A percentile compares a stretch with the other conserved stretches of the same genome.
Evolutionary conservation across 176 grass and related monocot species (phyloP).

Genomic region (Carex scoparia): DNA sequence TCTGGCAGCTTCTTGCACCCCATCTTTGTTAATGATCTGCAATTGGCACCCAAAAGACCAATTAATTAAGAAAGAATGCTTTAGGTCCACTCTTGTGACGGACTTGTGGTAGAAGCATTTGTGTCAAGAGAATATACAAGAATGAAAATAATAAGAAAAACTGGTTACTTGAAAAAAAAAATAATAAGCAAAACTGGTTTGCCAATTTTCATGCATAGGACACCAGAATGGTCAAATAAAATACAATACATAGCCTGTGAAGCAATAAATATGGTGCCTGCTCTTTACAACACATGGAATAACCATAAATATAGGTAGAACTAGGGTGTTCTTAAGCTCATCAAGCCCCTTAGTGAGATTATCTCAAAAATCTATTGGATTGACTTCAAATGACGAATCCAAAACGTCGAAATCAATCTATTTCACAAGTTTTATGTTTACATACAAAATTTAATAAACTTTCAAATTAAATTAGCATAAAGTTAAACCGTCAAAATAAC

Average conservation of each 20-base stretch:
- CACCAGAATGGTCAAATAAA: background rate
- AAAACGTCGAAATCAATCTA: too few relatives aligned
- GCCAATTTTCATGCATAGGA: background rate
- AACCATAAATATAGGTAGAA: background rate
- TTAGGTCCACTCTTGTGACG: background rate
- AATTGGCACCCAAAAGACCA: constrained; percentile 8
- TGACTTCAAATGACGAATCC: too few relatives aligned
- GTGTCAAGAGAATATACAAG: background rate
- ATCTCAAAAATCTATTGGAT: too few relatives aligned
- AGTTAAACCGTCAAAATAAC: too few relatives aligned
- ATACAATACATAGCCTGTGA: background rate
- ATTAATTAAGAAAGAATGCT: background rate
- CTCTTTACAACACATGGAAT: background rate
- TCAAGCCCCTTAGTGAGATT: too few relatives aligned
- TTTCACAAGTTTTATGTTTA: too few relatives aligned
- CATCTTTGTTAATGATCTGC: constrained; percentile 75
- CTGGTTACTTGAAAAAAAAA: too few relatives aligned
- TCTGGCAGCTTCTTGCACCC: constrained; percentile 79
- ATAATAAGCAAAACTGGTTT: too few relatives aligned
- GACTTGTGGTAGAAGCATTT: background rate
- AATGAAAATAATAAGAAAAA: background rate
- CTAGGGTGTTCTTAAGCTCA: too few relatives aligned
- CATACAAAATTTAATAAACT: too few relatives aligned
- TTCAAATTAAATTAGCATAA: too few relatives aligned
- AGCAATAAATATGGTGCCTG: background rate